Evolutionary conservation across 345 rosid genomes (phyloP).

Genomic region (Passiflora organensis): DNA sequence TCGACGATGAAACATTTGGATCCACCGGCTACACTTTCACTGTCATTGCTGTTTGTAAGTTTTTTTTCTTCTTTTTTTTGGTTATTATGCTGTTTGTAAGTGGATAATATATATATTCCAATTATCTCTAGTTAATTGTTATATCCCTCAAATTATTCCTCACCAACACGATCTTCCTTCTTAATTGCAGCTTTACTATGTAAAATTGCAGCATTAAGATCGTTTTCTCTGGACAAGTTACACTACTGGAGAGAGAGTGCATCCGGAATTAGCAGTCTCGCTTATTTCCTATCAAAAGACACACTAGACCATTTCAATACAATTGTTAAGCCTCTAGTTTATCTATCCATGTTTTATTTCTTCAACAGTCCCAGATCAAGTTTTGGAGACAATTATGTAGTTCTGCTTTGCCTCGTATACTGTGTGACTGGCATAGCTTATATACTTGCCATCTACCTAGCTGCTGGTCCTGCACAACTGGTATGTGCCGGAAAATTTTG

Average conservation of each 20-base stretch:
- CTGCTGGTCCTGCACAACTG: slow-evolving; percentile 76
- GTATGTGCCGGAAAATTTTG: slow-evolving; percentile 26
- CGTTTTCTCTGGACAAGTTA: slow-evolving; percentile 67
- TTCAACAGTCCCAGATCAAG: slow-evolving; percentile 85
- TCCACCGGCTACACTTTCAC: slow-evolving; percentile 73
- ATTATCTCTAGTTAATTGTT: neutral
- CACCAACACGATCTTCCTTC: neutral
- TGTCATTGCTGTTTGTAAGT: slow-evolving; percentile 87
- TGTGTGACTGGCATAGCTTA: slow-evolving; percentile 87
- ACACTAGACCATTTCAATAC: slow-evolving; percentile 68
- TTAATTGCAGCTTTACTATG: slow-evolving; percentile 67
- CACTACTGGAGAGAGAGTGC: slow-evolving; percentile 73
- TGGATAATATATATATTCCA: no score
- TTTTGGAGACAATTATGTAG: slow-evolving; percentile 60
- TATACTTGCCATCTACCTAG: slow-evolving; percentile 60
- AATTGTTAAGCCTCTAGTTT: slow-evolving; percentile 68
- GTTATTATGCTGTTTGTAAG: no score
- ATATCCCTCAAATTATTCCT: neutral
- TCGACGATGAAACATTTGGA: slow-evolving; percentile 69
- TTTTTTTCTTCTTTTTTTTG: no score
- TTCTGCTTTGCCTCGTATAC: slow-evolving; percentile 72
- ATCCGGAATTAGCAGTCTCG: slow-evolving; percentile 74
- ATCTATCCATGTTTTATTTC: slow-evolving; percentile 85
- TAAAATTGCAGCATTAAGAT: slow-evolving; percentile 73
- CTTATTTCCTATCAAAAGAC: slow-evolving; percentile 77